A percentile compares a stretch with the other conserved stretches of the same genome.
phyloP scores from a whole-genome alignment of 2,329 filamentous ascomycete species.

The Aspergillus japonicus region DNA sequence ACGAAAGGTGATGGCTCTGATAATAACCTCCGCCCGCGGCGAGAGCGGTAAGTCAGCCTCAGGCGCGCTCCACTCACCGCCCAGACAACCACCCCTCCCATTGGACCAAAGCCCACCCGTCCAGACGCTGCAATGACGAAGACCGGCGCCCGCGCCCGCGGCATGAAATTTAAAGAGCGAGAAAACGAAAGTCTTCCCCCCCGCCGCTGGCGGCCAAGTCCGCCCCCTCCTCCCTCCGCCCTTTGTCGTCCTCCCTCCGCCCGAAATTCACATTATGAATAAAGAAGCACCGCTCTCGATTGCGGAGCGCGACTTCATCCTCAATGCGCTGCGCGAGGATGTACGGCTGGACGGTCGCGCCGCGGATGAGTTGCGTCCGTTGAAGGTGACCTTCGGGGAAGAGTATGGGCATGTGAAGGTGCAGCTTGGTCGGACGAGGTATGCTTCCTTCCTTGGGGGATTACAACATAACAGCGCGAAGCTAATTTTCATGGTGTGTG shows the following conservation, averaged over 20 bases:
- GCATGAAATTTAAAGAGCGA: conserved; percentile 21
- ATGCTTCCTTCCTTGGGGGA: too few relatives aligned
- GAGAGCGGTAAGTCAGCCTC: conserved; percentile 18
- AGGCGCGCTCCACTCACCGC: conserved; percentile 13
- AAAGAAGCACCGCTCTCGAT: conserved; percentile 87
- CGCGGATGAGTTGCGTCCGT: conserved; percentile 73
- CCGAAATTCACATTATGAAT: conserved; percentile 62
- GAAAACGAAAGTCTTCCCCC: conserved; percentile 16
- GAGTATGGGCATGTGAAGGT: conserved; percentile 90
- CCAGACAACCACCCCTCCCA: neutral
- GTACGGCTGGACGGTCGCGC: conserved; percentile 80
- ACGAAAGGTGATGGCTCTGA: conserved; percentile 6
- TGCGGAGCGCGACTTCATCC: conserved; percentile 83
- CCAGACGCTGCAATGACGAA: conserved; percentile 18
- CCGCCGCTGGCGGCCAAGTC: conserved; percentile 23
- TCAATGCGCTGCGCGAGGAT: conserved; percentile 76
- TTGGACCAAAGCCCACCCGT: conserved; percentile 6
- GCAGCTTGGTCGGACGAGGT: conserved; percentile 86
- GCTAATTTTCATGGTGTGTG: neutral
- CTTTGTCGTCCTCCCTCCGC: neutral
- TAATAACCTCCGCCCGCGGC: neutral
- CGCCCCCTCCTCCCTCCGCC: conserved; percentile 15
- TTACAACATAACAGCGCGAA: too few relatives aligned
- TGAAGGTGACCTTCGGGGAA: conserved; percentile 80
- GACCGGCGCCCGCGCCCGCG: conserved; percentile 3